Base-by-base conservation (phyloP, 768 basidiomycete genomes). In the Leucocoprinus birnbaumii region DNA sequence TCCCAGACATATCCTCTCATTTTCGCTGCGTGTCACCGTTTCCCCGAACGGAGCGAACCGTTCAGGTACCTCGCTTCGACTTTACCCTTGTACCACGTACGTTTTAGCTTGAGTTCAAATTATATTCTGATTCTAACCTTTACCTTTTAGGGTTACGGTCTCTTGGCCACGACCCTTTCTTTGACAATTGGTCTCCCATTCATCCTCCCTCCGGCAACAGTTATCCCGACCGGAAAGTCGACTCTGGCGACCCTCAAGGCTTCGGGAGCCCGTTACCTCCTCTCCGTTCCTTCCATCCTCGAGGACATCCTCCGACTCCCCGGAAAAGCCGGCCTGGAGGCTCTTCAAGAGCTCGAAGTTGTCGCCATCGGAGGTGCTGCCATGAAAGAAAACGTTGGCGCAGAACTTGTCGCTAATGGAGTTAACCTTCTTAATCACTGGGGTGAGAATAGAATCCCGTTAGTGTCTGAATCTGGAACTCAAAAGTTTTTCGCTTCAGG, bases 381-480 rank as follows among this genome's bases (percentile, higher is more conserved):
- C 1, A 70, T 76, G 67, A 74, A 74, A 38, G 71, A 73, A 47
- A 60, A 48, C 41, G 63, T 74, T 41, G 68, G 66, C 1, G 25
- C 56, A 16, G 65, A 67, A 24, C 63, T 74, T 6, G 64, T 61
- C 11, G 60, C 54, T 9, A 63, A 67, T 3, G 70, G 69, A 8
- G 69, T 75, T 35, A 69, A 69, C 9, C 55, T 74, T 11, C 56
- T 76, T 9, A 76, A 74, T 45, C 73, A 75, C 53, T 75, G 73
- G 72, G 73, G 73, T 72, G 51, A 44, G 65, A 55, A 9, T 8
- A 46, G 19, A 14, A 24, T 13, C 19, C 38, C 14, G 11, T 56
- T 46, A 2, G 18, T 9, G 24, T 11, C 22, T 37, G 19, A 34
- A 5, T 45, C 38, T 40, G 43, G 44, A 34, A 44, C 21, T 11